A percentile compares a stretch with the other conserved stretches of the same genome.
Evolutionary conservation across 768 basidiomycete species (phyloP).

Genomic region (Neoboletus subvelutipes): DNA sequence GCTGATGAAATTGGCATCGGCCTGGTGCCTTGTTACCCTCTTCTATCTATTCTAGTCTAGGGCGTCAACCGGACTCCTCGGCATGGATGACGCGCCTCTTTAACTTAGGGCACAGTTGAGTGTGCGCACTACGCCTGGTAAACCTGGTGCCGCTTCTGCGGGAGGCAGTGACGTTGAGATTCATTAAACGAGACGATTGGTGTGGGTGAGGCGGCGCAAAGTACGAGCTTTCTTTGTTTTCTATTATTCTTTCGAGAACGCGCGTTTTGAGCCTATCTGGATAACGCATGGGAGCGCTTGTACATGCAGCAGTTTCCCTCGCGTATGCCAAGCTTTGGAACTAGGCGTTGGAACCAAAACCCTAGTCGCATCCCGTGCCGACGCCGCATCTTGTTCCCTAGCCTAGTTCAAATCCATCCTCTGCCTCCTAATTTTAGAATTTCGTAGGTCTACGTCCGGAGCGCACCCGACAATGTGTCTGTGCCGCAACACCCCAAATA

Average conservation of each 20-base stretch:
- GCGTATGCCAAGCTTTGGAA: neutral
- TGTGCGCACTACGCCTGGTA: neutral
- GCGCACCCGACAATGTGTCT: neutral
- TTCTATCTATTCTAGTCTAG: constrained; percentile 8
- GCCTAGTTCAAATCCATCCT: neutral
- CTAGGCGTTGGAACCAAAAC: neutral
- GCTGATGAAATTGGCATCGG: constrained; percentile 13
- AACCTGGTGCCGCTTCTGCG: neutral
- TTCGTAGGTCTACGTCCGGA: neutral
- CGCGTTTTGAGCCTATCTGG: neutral
- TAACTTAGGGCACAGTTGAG: neutral
- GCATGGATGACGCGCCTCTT: neutral
- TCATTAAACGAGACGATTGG: neutral
- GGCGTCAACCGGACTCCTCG: neutral
- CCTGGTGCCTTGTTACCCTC: constrained; percentile 6
- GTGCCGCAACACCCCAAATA: too few species aligned
- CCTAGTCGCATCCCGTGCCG: too few species aligned
- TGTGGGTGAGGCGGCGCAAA: constrained; percentile 16
- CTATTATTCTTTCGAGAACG: constrained; percentile 5
- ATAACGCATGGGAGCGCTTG: neutral
- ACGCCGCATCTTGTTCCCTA: neutral
- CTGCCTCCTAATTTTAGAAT: neutral
- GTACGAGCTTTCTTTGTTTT: constrained; percentile 10
- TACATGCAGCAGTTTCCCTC: neutral
- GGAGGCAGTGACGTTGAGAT: constrained; percentile 1